phyloP scores from a whole-genome alignment of 352 stramenopile genomes.

The Phytophthora aleatoria region DNA sequence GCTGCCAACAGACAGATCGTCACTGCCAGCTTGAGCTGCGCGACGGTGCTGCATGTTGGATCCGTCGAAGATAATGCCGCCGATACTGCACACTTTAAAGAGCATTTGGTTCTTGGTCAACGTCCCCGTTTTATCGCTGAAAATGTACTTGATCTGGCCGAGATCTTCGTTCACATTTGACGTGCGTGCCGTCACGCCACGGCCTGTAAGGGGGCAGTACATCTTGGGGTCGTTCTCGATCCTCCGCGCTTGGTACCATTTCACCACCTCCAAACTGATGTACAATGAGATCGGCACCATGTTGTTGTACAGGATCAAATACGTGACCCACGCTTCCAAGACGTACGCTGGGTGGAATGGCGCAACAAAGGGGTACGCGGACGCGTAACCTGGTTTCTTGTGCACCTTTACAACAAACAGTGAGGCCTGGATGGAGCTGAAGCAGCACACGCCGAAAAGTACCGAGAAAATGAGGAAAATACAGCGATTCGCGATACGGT shows the following conservation, averaged over 20 bases:
- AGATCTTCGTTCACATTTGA: conserved; percentile 96
- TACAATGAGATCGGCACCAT: conserved; percentile 98
- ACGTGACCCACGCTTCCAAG: conserved; percentile 76
- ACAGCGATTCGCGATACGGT: conserved; percentile 79
- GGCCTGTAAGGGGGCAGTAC: conserved; percentile 49
- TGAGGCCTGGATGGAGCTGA: conserved; percentile 66
- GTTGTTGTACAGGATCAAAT: conserved; percentile 90
- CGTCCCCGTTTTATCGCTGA: conserved; percentile 99
- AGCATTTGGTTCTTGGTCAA: conserved; percentile 99
- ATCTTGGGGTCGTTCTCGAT: conserved; percentile 90
- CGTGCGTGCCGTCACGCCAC: conserved; percentile 86
- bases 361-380: conserved; percentile 37
- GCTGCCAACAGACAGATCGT: conserved; percentile 23
- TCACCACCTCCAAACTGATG: conserved; percentile 96
- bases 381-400: conserved; percentile 15
- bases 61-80: conserved; percentile 90
- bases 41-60: conserved; percentile 61
- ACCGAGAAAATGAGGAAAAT: conserved; percentile 87
- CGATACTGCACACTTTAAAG: conserved; percentile 93
- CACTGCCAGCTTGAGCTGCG: conserved; percentile 35
- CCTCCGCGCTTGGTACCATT: conserved; percentile 93
- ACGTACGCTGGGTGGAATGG: conserved; percentile 45
- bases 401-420: conserved; percentile 53
- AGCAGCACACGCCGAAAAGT: conserved; percentile 70
- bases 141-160: conserved; percentile 99